Percentiles rank a stretch among this genome's conserved stretches.
phyloP scores from a whole-genome alignment of 2,329 filamentous ascomycete genomes.

The Amauroascus niger region DNA sequence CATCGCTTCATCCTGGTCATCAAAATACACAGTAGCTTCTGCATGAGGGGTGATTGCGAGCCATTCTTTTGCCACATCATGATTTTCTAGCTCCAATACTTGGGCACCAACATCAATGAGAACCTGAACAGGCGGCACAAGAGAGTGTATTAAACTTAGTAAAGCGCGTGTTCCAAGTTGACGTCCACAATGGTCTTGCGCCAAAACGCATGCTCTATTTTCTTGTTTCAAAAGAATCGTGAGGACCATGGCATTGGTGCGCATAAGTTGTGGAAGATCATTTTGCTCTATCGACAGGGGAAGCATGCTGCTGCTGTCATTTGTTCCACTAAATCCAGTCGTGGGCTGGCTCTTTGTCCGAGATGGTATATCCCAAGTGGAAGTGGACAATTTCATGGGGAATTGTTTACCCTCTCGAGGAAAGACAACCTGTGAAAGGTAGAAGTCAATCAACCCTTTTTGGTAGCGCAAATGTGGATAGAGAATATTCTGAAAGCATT shows the following conservation, averaged over 20 bases:
- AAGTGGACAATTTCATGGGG: slow-evolving; percentile 49
- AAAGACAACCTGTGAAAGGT: slow-evolving; percentile 47
- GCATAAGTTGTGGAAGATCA: slow-evolving; percentile 43
- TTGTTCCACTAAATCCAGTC: slow-evolving; percentile 58
- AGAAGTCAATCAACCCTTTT: slow-evolving; percentile 47
- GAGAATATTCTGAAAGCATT: not conserved
- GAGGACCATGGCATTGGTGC: slow-evolving; percentile 56
- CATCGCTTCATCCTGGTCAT: slow-evolving; percentile 24
- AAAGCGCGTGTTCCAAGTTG: slow-evolving; percentile 35
- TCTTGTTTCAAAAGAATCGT: slow-evolving; percentile 44
- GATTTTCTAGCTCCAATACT: slow-evolving; percentile 51
- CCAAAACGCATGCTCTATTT: slow-evolving; percentile 29
- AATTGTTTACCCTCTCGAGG: slow-evolving; percentile 52
- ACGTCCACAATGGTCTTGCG: slow-evolving; percentile 10
- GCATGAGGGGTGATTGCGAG: slow-evolving; percentile 35
- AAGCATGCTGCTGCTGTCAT: slow-evolving; percentile 48
- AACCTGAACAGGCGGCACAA: slow-evolving; percentile 41
- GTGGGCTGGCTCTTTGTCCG: slow-evolving; percentile 38
- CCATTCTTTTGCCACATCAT: slow-evolving; percentile 45
- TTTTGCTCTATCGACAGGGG: slow-evolving; percentile 46
- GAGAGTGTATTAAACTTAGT: slow-evolving; percentile 34
- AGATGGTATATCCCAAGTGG: slow-evolving; percentile 54
- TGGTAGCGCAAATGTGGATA: slow-evolving; percentile 16
- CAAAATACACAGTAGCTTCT: slow-evolving; percentile 47
- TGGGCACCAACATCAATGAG: slow-evolving; percentile 59